phyloP scores from a whole-genome alignment of 2,329 filamentous ascomycete species.

The Aspergillus sclerotialis region DNA sequence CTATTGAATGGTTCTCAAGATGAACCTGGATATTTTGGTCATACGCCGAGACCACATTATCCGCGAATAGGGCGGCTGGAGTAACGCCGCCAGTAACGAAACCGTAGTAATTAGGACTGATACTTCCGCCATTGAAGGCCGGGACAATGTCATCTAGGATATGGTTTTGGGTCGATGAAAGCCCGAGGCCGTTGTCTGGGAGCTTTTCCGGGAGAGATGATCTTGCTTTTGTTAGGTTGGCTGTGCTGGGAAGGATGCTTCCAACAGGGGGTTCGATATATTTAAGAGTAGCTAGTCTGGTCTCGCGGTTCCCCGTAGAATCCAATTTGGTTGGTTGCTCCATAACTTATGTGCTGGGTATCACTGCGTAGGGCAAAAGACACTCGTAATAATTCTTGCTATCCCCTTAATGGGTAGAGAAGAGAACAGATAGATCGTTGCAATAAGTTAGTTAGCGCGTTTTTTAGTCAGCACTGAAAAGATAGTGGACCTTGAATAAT shows the following conservation, averaged over 20 bases:
- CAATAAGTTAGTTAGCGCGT: no score
- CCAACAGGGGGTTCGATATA: no score
- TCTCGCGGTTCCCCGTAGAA: no score
- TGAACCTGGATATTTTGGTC: constrained; percentile 86
- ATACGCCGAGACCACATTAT: constrained; percentile 70
- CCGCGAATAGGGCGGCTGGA: constrained; percentile 71
- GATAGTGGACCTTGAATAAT: no score
- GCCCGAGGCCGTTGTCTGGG: constrained; percentile 20
- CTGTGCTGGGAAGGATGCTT: constrained; percentile 25
- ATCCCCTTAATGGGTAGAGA: no score
- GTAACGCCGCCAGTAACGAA: constrained; percentile 81
- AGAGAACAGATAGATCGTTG: no score
- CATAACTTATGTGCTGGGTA: no score
- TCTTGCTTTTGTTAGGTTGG: constrained; percentile 24
- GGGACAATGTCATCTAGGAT: constrained; percentile 37
- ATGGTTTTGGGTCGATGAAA: constrained; percentile 28
- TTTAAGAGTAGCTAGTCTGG: no score
- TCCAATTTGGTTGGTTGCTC: no score
- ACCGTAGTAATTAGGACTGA: constrained; percentile 68
- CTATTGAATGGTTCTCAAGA: constrained; percentile 65
- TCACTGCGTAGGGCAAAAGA: no score
- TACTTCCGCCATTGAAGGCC: constrained; percentile 60
- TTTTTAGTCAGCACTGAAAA: no score
- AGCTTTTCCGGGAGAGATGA: constrained; percentile 25
- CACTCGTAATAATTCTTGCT: no score